Conservation (phyloP, 73 alveolate genomes). For the Durusdinium trenchii region DNA sequence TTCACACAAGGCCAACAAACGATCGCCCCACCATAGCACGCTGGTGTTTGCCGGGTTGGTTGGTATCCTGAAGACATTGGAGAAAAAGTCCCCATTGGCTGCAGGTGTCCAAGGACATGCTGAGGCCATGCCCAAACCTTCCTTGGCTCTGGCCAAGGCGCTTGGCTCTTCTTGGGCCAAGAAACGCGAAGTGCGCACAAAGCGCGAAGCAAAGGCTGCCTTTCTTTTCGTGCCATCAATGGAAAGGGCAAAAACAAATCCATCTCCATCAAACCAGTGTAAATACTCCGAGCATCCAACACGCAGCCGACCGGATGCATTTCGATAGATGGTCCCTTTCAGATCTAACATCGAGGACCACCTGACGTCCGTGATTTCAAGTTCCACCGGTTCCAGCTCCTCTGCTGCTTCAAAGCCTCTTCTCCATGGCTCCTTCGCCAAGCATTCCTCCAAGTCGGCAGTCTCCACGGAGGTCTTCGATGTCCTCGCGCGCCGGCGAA, state of each 20-base stretch:
- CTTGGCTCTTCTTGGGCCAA: conserved; percentile 36
- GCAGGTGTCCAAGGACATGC: conserved; percentile 88
- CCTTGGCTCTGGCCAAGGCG: conserved; percentile 36
- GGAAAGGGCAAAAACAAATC: conserved; percentile 63
- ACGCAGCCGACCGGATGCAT: conserved; percentile 59
- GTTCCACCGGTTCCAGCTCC: conserved; percentile 17
- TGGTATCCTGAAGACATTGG: conserved; percentile 56
- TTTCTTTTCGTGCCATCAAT: conserved; percentile 17
- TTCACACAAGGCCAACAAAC: conserved; percentile 76
- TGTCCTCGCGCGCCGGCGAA: too few relatives aligned
- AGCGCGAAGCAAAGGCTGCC: conserved; percentile 74
- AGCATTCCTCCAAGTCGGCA: background rate
- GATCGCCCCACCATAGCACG: conserved; percentile 68
- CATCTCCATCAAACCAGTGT: conserved; percentile 94
- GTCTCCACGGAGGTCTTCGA: background rate
- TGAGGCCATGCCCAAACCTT: conserved; percentile 71
- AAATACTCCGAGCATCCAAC: conserved; percentile 38
- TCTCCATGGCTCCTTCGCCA: conserved; percentile 46
- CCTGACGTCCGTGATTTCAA: background rate
- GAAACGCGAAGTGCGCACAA: conserved; percentile 42
- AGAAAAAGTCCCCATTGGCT: conserved; percentile 61
- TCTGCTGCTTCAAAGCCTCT: conserved; percentile 63
- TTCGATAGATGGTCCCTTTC: conserved; percentile 54
- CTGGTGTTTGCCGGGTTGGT: conserved; percentile 90
- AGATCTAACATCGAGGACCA: conserved; percentile 10